phyloP scores from a whole-genome alignment of 2,329 filamentous ascomycete species.

The Trichophyton simii region DNA sequence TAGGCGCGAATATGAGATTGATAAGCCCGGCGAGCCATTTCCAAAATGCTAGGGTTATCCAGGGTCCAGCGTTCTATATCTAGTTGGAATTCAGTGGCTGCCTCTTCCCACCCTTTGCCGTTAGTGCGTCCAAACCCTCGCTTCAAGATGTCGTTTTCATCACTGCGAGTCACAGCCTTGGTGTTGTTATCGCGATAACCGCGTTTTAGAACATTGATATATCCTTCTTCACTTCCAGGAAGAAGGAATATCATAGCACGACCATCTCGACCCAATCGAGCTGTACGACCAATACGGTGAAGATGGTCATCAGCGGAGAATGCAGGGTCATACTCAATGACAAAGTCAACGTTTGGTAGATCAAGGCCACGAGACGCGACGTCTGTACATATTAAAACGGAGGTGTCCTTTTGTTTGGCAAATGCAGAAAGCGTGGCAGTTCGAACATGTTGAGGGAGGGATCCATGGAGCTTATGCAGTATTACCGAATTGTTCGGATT shows the following conservation, averaged over 20 bases:
- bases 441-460: slow-evolving; percentile 72
- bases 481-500: slow-evolving; percentile 64
- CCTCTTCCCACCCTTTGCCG: slow-evolving; percentile 48
- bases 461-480: slow-evolving; percentile 81
- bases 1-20: slow-evolving; percentile 90
- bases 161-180: slow-evolving; percentile 49
- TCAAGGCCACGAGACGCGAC: slow-evolving; percentile 92
- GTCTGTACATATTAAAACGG: slow-evolving; percentile 83
- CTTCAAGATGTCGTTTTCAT: slow-evolving; percentile 54
- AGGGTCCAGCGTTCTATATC: slow-evolving; percentile 54
- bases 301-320: slow-evolving; percentile 89
- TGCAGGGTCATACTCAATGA: slow-evolving; percentile 91
- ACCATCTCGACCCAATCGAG: slow-evolving; percentile 78
- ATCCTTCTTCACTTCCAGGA: slow-evolving; percentile 83
- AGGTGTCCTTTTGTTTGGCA: slow-evolving; percentile 57
- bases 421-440: slow-evolving; percentile 78
- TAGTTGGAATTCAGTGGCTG: slow-evolving; percentile 55
- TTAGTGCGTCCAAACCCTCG: slow-evolving; percentile 47
- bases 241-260: slow-evolving; percentile 80
- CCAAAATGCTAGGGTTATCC: slow-evolving; percentile 55
- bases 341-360: slow-evolving; percentile 84
- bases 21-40: slow-evolving; percentile 72
- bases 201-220: slow-evolving; percentile 64
- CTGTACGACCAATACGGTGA: slow-evolving; percentile 87
- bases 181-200: slow-evolving; percentile 51